phyloP scores from a whole-genome alignment of 1,139 yeast genomes.

The Scheffersomyces illinoinensis region DNA sequence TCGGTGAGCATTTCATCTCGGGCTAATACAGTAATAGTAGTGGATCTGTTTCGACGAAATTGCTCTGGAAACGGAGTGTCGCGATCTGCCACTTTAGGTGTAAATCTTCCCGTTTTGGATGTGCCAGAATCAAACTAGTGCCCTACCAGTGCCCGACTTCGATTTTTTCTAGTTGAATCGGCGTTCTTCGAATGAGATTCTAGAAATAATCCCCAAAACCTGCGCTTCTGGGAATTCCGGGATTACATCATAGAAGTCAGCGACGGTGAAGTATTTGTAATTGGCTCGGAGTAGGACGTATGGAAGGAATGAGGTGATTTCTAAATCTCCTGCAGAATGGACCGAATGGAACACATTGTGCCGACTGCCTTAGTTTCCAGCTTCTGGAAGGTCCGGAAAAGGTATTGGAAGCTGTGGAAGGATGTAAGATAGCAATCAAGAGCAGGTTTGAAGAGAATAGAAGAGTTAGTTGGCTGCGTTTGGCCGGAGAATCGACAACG shows the following conservation, averaged over 20 bases:
- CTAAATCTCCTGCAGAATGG: background rate
- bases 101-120: background rate
- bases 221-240: background rate
- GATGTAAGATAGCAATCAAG: background rate
- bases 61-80: background rate
- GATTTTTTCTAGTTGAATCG: background rate
- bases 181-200: background rate
- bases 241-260: background rate
- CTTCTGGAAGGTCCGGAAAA: background rate
- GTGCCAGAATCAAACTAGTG: background rate
- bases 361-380: background rate
- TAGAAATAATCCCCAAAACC: background rate
- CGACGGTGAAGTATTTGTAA: background rate
- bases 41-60: background rate
- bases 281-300: background rate
- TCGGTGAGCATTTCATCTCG: background rate
- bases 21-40: no score
- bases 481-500: background rate
- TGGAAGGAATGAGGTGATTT: background rate
- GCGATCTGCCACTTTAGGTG: background rate
- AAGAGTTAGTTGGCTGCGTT: no score
- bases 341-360: background rate
- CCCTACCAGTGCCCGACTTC: no score
- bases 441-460: background rate
- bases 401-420: background rate